Conservation (phyloP, 345 rosid genomes). For the Syzygium grande region DNA sequence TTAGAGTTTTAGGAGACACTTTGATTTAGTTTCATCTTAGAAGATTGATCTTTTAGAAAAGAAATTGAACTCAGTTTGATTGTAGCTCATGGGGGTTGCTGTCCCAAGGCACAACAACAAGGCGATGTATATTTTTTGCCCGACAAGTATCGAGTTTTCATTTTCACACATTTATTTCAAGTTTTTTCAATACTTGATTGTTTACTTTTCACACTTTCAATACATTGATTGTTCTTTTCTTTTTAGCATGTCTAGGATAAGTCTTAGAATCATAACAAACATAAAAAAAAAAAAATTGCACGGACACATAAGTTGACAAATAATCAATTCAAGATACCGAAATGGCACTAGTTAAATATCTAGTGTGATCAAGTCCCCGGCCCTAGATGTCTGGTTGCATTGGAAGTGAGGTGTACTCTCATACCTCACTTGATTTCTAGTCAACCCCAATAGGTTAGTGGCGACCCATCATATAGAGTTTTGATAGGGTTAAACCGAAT, state of each 20-base stretch:
- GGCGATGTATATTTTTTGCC: not conserved
- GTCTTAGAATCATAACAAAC: not conserved
- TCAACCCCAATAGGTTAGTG: rapidly evolving
- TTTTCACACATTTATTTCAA: not conserved
- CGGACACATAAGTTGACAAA: not conserved
- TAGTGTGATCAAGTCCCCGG: too few species aligned
- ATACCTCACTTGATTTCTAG: not conserved
- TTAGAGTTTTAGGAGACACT: not conserved
- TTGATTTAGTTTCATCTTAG: not conserved
- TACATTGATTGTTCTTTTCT: too few species aligned
- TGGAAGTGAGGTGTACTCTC: not conserved
- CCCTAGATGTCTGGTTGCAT: rapidly evolving
- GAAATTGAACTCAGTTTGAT: not conserved
- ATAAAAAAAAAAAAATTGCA: not conserved
- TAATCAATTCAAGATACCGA: not conserved
- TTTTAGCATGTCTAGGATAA: not conserved
- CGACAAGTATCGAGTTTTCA: rapidly evolving
- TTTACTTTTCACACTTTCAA: too few species aligned
- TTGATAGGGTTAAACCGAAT: too few species aligned
- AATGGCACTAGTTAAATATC: too few species aligned
- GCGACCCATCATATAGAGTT: too few species aligned
- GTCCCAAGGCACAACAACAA: not conserved
- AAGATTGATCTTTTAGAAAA: not conserved
- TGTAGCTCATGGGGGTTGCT: not conserved
- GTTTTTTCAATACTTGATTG: not conserved